Evolutionary conservation across 2,329 filamentous ascomycete species (phyloP).

Genomic region (Penicillium sp.): DNA sequence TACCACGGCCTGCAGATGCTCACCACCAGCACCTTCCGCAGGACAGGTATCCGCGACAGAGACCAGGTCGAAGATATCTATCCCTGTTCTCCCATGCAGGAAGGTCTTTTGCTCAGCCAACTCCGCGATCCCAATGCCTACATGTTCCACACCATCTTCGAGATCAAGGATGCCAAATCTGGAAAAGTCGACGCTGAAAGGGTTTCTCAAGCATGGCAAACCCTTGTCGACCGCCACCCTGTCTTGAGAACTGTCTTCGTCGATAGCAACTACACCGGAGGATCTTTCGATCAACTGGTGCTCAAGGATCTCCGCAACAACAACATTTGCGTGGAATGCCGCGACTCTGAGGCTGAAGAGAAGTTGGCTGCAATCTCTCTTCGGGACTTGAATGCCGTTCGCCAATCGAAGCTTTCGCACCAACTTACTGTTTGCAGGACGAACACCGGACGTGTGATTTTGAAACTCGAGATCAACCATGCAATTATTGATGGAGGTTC

Average conservation of each 20-base stretch:
- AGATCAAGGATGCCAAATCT: slow-evolving; percentile 26
- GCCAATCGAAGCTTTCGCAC: slow-evolving; percentile 32
- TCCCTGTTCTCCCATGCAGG: slow-evolving; percentile 37
- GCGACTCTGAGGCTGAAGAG: slow-evolving; percentile 27
- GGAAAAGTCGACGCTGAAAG: slow-evolving; percentile 25
- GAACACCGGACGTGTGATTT: slow-evolving; percentile 27
- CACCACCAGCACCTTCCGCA: slow-evolving; percentile 34
- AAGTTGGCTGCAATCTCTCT: slow-evolving; percentile 30
- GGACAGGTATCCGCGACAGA: slow-evolving; percentile 32
- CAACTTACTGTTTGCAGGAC: slow-evolving; percentile 37
- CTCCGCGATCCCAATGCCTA: slow-evolving; percentile 36
- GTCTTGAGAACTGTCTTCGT: slow-evolving; percentile 36
- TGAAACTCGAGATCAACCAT: slow-evolving; percentile 41
- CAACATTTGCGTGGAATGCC: slow-evolving; percentile 31
- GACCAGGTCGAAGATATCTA: slow-evolving; percentile 36
- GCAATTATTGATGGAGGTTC: slow-evolving; percentile 39
- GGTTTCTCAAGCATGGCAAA: slow-evolving; percentile 34
- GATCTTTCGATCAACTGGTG: slow-evolving; percentile 39
- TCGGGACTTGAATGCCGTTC: slow-evolving; percentile 23
- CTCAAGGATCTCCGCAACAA: slow-evolving; percentile 27
- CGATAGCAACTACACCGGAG: slow-evolving; percentile 33
- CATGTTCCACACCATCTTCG: slow-evolving; percentile 37
- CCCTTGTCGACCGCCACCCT: slow-evolving; percentile 33
- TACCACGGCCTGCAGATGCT: slow-evolving; percentile 41
- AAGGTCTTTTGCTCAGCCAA: slow-evolving; percentile 39